These are phyloP conservation scores for Piloderma croceum DNA, from an alignment of 768 basidiomycete genomes.

Conservation along the genomic window DNA sequence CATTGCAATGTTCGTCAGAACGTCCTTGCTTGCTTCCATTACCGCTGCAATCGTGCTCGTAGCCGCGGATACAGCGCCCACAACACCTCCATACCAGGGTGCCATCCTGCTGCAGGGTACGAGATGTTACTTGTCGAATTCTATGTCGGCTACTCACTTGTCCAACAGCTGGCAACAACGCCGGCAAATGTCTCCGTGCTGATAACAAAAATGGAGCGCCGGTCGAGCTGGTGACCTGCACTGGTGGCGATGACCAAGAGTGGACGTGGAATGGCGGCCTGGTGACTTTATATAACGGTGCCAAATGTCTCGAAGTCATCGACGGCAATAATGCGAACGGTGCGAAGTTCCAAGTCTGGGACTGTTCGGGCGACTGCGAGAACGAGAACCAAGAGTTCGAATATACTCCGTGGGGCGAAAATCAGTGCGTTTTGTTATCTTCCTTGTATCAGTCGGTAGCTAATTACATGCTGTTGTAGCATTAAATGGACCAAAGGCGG, in stretches of 20 bases:
- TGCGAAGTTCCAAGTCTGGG: conserved; percentile 47
- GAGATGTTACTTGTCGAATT: neutral
- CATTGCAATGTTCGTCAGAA: conserved; percentile 6
- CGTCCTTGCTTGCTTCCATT: conserved; percentile 6
- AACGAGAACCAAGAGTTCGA: conserved; percentile 43
- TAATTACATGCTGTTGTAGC: too few species aligned
- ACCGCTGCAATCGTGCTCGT: conserved; percentile 12
- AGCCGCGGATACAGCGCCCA: conserved; percentile 14
- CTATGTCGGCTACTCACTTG: neutral
- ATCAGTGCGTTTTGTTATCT: conserved; percentile 17
- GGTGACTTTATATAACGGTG: conserved; percentile 36
- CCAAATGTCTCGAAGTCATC: conserved; percentile 47
- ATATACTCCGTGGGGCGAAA: conserved; percentile 27
- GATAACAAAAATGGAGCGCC: conserved; percentile 43
- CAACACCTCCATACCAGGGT: conserved; percentile 20
- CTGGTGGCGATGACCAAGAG: conserved; percentile 38
- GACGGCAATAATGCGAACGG: conserved; percentile 39
- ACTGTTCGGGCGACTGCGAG: conserved; percentile 28
- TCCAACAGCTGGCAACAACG: conserved; percentile 1
- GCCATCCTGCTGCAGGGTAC: neutral
- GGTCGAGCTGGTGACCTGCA: conserved; percentile 44
- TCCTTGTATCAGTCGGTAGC: too few species aligned
- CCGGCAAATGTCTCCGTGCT: conserved; percentile 50
- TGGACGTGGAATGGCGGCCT: conserved; percentile 42
- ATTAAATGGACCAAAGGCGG: conserved; percentile 44